phyloP scores from a whole-genome alignment of 1,284 basidiomycete genomes.

The Ceratobasidium sp. region DNA sequence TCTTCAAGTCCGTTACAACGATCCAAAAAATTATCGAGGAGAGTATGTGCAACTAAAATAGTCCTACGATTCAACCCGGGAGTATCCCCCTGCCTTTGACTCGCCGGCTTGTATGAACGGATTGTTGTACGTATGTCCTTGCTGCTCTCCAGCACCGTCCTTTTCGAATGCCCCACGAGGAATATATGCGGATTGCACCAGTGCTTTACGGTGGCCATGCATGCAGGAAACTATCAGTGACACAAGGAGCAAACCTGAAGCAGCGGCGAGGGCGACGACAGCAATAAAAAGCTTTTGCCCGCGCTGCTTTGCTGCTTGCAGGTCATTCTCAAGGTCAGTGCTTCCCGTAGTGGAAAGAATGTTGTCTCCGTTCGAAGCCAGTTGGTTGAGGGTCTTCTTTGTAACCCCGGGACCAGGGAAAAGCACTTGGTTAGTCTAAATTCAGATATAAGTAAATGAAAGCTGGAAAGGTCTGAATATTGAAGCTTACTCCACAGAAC shows the following conservation, averaged over 20 bases:
- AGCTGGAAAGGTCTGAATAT: too few species aligned
- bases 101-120: too few species aligned
- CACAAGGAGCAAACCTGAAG: neutral
- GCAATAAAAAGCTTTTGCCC: neutral
- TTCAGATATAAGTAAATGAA: neutral
- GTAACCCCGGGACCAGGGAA: conserved; percentile 22
- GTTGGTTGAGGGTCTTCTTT: neutral
- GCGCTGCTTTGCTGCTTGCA: neutral
- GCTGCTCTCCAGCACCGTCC: neutral
- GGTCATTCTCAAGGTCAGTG: neutral
- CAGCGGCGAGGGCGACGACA: neutral
- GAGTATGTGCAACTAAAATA: too few species aligned
- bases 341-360: neutral
- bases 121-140: conserved; percentile 1
- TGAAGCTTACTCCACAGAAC: conserved; percentile 7
- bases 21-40: too few species aligned
- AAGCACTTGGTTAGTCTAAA: conserved; percentile 12
- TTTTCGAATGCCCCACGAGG: neutral
- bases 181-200: too few species aligned
- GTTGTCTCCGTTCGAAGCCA: neutral
- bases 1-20: too few species aligned
- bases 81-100: too few species aligned
- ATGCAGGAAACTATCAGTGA: too few species aligned
- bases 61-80: too few species aligned
- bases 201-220: too few species aligned